Base-by-base conservation (phyloP, 2,329 filamentous ascomycete species). In the Sporothrix phasma region DNA sequence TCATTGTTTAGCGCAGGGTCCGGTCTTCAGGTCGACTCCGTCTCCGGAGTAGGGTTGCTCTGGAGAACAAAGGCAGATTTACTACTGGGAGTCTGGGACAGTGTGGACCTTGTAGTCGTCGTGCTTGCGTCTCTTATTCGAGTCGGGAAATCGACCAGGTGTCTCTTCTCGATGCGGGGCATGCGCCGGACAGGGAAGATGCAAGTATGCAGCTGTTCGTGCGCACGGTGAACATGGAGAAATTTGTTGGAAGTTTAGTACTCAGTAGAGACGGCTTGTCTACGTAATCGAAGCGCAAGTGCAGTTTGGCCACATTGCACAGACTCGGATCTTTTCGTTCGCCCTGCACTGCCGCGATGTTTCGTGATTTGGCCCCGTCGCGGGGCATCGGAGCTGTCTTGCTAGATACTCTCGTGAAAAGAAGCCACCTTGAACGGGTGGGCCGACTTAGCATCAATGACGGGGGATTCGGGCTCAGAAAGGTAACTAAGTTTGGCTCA, bases 11-110 rank as follows among this genome's bases (percentile, higher is more conserved):
- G 59, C 19, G 29, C 29, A 49, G 19, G n/a, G n/a, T 19, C 39
- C 41, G 24, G 24, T 34, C 41, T 19, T 26, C n/a, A 31, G n/a
- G 11, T 37, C 34, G 53, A 26, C 54, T 43, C 54, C 5, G 24
- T 22, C 15, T 34, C 31, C 6, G 31, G 6, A n/a, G 10, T 24
- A 45, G 37, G 24, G 54, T 45, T 31, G 7, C 39, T 22, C 60
- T 53, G 46, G 60, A 62, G 60, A 62, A 53, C 60, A 53, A 62
- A 62, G 46, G 22, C 22, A 62, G 34, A 43, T 43, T 51, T 46
- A 19, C 46, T 53, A 22, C 46, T 62, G 15, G 46, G 3, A 51
- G 34, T 2, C 22, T 41, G 31, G 31, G 29, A 5, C n/a, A n/a
- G n/a, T n/a, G n/a, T n/a, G n/a, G n/a, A n/a, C 34, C 34, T 13